A percentile compares a stretch with the other conserved stretches of the same genome.
Evolutionary conservation across 805 yeast genomes (phyloP).

Genomic region (Saccharomycopsis fermentans): DNA sequence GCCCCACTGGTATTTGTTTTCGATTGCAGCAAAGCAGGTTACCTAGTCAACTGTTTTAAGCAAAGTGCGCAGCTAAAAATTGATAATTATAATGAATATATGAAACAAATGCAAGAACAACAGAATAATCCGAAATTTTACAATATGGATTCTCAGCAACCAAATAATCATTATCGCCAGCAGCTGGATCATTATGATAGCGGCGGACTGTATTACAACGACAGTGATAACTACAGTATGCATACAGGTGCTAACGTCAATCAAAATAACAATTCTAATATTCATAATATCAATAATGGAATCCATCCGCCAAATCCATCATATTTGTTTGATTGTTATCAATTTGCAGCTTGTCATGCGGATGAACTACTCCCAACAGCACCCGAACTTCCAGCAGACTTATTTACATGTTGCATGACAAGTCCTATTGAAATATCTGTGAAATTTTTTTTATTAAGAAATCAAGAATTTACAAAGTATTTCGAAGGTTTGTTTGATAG

Average conservation of each 20-base stretch:
- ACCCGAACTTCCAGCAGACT: slow-evolving; percentile 91
- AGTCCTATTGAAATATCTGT: slow-evolving; percentile 93
- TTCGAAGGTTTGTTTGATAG: slow-evolving; percentile 31
- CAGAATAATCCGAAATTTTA: slow-evolving; percentile 5
- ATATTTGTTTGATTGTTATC: slow-evolving; percentile 72
- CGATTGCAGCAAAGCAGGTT: slow-evolving; percentile 92
- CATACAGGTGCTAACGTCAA: neutral
- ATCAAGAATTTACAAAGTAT: slow-evolving; percentile 43
- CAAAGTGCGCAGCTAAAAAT: slow-evolving; percentile 83
- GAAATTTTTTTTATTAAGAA: slow-evolving; percentile 82
- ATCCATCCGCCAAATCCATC: slow-evolving; percentile 17
- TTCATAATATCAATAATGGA: neutral
- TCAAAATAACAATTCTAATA: neutral
- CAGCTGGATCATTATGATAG: neutral
- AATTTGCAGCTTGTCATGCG: slow-evolving; percentile 83
- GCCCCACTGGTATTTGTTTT: slow-evolving; percentile 94
- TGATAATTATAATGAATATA: slow-evolving; percentile 62
- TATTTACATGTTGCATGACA: slow-evolving; percentile 90
- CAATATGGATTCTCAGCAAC: slow-evolving; percentile 29
- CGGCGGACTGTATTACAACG: neutral
- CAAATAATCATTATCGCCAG: slow-evolving; percentile 30
- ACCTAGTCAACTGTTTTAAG: slow-evolving; percentile 81
- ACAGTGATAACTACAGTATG: neutral
- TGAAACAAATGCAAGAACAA: slow-evolving; percentile 34
- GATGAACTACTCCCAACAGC: slow-evolving; percentile 84